A percentile compares a stretch with the other conserved stretches of the same genome.
Evolutionary conservation across 2,329 filamentous ascomycete genomes (phyloP).

Genomic region (Aplosporella prunicola): DNA sequence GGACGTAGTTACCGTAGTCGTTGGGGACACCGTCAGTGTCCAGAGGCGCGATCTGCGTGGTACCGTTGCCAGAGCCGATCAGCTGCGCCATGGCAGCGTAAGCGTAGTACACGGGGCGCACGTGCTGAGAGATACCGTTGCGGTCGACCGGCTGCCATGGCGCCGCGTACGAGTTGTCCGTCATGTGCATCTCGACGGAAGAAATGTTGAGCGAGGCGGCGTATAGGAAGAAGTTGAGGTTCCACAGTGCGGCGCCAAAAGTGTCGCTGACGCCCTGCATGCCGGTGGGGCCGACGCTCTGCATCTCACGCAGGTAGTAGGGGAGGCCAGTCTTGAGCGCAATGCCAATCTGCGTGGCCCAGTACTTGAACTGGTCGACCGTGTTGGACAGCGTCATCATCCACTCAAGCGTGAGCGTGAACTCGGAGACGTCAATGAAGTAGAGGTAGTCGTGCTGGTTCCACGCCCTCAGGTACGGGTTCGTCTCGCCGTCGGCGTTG

Average conservation of each 20-base stretch:
- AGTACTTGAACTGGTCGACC: slow-evolving; percentile 39
- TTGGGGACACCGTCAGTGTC: slow-evolving; percentile 22
- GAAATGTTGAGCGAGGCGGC: slow-evolving; percentile 38
- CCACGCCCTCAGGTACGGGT: slow-evolving; percentile 34
- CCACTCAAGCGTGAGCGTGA: slow-evolving; percentile 34
- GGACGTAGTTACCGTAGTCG: slow-evolving; percentile 33
- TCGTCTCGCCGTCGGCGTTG: slow-evolving; percentile 24
- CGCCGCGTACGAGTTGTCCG: slow-evolving; percentile 42
- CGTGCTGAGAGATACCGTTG: slow-evolving; percentile 24
- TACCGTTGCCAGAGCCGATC: slow-evolving; percentile 38
- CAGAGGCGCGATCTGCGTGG: slow-evolving; percentile 34
- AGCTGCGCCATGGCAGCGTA: slow-evolving; percentile 43
- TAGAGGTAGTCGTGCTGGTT: slow-evolving; percentile 48
- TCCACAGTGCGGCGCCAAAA: slow-evolving; percentile 43
- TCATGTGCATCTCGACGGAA: slow-evolving; percentile 46
- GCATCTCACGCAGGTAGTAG: slow-evolving; percentile 45
- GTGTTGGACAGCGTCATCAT: slow-evolving; percentile 40
- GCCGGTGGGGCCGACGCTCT: slow-evolving; percentile 41
- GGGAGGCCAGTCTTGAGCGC: slow-evolving; percentile 34
- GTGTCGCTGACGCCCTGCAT: slow-evolving; percentile 38
- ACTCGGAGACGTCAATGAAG: slow-evolving; percentile 40
- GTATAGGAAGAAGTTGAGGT: slow-evolving; percentile 44
- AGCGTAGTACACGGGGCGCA: slow-evolving; percentile 43
- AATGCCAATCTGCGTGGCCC: slow-evolving; percentile 35
- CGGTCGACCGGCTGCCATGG: slow-evolving; percentile 40